Base-by-base conservation (phyloP, 805 yeast genomes). In the Saccharomycopsis javanensis region DNA sequence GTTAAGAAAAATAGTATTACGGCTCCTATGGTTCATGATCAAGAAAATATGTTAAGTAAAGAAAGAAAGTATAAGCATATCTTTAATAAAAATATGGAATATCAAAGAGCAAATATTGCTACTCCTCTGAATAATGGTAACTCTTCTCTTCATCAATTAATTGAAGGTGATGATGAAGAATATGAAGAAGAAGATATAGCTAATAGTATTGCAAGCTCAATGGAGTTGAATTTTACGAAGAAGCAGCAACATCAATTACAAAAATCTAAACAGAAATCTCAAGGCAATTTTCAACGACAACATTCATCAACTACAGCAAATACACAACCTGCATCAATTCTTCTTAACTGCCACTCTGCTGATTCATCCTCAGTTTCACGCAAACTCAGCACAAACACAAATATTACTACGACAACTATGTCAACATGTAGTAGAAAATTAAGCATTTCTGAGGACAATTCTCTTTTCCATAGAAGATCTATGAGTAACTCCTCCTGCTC, bases 41-140 rank as follows among this genome's bases (percentile, higher is more conserved):
- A 53, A 37, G 48, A 52, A 15, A 23, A 35, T 20, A 42, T 57
- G 35, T 15, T 33, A 5, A 33, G 33, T n/a, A 55, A 57, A 23
- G 60, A 51, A 34, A 52, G 35, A 28, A 57, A 55, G 45, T 59
- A 56, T 34, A 54, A 37, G 15, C 51, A 30, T 27, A 54, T 55
- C 3, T 51, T 60, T 20, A 50, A 45, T 31, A 53, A 52, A 34
- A 51, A 52, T 20, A 60, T 60, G 16, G 60, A 57, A 27, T 25
- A 48, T 45, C 58, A 57, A 50, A 35, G 62, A 50, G 53, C 51
- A 37, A 57, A 54, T 33, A 45, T 51, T 5, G 57, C 37, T 28
- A 37, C 23, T 16, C 18, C 45, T 18, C 48, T 42, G 48, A 42
- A 42, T 20, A 42, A 20, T n/a, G 28, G 48, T 8, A 42, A 11